phyloP scores from a whole-genome alignment of 1,284 basidiomycete genomes.

The Fomitopsis betulina region DNA sequence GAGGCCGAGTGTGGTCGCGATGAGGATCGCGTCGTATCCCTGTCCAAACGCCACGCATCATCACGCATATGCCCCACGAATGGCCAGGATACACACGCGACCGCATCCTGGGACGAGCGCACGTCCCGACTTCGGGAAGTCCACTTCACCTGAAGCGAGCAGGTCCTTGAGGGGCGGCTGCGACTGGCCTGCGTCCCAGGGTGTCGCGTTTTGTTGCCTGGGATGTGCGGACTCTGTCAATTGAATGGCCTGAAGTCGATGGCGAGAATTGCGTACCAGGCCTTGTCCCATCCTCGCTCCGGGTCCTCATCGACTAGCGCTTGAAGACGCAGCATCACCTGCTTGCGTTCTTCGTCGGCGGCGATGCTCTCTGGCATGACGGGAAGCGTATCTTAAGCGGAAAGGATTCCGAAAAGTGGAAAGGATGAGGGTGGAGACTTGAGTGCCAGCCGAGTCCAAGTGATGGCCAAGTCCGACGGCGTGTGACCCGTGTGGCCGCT shows the following conservation, averaged over 20 bases:
- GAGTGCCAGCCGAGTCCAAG: no score
- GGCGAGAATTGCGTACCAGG: slow-evolving; percentile 23
- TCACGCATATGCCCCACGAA: no score
- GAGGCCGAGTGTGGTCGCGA: slow-evolving; percentile 46
- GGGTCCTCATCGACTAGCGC: slow-evolving; percentile 8
- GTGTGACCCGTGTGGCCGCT: no score
- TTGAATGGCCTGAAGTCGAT: background rate
- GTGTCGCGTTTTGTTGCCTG: slow-evolving; percentile 55
- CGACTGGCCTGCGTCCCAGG: slow-evolving; percentile 56
- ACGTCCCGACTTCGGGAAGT: slow-evolving; percentile 47
- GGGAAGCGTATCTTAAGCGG: no score
- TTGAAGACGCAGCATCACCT: background rate
- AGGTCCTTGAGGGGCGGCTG: slow-evolving; percentile 56
- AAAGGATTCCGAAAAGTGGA: no score
- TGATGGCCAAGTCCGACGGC: no score
- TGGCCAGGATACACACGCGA: slow-evolving; percentile 32
- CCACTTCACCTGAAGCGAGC: slow-evolving; percentile 42
- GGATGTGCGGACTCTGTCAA: background rate
- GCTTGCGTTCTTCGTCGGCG: background rate
- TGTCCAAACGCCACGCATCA: background rate
- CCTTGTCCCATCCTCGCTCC: slow-evolving; percentile 25
- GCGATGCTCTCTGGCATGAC: no score
- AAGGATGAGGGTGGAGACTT: no score
- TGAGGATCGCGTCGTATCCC: slow-evolving; percentile 59
- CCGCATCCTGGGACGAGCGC: slow-evolving; percentile 76